phyloP scores from a whole-genome alignment of 139 green algal genomes.

The Chlamydomonas incerta region DNA sequence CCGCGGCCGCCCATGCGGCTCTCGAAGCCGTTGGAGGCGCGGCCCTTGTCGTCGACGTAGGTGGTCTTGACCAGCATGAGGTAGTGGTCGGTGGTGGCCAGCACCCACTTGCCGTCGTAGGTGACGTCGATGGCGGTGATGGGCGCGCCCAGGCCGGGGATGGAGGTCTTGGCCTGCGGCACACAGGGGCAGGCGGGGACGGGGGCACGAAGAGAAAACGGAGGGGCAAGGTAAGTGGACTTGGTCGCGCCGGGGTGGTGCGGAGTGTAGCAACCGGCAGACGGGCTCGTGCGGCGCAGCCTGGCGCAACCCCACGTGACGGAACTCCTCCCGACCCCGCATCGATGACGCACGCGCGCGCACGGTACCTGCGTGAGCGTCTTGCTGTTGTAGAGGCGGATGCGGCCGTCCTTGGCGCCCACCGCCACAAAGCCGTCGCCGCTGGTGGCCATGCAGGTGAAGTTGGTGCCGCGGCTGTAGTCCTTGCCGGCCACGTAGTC shows the following conservation, averaged over 20 bases:
- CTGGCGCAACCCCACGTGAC: no score
- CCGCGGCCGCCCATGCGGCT: conserved; percentile 72
- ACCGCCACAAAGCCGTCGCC: conserved; percentile 91
- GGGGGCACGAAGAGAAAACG: background rate
- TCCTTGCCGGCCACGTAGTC: conserved; percentile 88
- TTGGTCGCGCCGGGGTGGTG: no score
- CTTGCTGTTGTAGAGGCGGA: conserved; percentile 92
- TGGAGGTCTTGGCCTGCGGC: conserved; percentile 80
- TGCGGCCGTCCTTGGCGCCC: conserved; percentile 82
- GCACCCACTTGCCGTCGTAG: conserved; percentile 88
- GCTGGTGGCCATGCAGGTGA: conserved; percentile 86
- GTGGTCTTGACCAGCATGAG: conserved; percentile 94
- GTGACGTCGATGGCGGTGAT: conserved; percentile 95
- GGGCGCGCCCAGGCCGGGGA: conserved; percentile 89
- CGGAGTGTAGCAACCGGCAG: no score
- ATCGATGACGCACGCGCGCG: no score
- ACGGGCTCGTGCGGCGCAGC: no score
- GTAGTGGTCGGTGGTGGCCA: conserved; percentile 95
- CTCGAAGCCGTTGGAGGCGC: conserved; percentile 77
- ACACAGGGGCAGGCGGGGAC: background rate
- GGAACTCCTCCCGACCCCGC: no score
- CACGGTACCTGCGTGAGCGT: conserved; percentile 66
- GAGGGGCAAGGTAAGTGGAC: no score
- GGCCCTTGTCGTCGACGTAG: conserved; percentile 76
- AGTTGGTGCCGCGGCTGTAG: conserved; percentile 87